A percentile compares a stretch with the other conserved stretches of the same genome.
phyloP scores from a whole-genome alignment of 176 grass and related monocot genomes.

The Calamus simplicifolius region DNA sequence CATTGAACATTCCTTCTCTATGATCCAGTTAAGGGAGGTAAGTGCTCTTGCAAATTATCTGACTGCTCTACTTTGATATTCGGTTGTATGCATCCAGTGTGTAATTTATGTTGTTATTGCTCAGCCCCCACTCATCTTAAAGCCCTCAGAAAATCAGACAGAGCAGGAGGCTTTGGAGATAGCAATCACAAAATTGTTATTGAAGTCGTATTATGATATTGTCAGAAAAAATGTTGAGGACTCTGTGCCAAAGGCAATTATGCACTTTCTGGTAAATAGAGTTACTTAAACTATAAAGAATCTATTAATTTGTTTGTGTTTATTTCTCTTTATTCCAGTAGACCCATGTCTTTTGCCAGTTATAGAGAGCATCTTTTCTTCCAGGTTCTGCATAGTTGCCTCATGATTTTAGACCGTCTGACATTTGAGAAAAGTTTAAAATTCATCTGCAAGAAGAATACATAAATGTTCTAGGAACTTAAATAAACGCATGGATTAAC shows the following conservation, averaged over 20 bases:
- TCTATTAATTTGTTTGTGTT: neutral
- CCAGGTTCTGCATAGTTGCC: too few relatives aligned
- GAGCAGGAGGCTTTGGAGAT: slow-evolving; percentile 97
- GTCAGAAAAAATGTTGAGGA: slow-evolving; percentile 97
- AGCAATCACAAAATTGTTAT: slow-evolving; percentile 87
- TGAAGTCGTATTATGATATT: slow-evolving; percentile 99
- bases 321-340: neutral
- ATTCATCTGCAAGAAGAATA: too few relatives aligned
- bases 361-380: too few relatives aligned
- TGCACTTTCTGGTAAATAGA: slow-evolving; percentile 85
- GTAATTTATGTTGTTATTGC: slow-evolving; percentile 25
- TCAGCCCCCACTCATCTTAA: slow-evolving; percentile 80
- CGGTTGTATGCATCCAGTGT: slow-evolving; percentile 14
- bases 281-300: neutral
- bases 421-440: too few relatives aligned
- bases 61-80: slow-evolving; percentile 6
- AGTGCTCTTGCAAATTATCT: slow-evolving; percentile 6
- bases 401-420: too few relatives aligned
- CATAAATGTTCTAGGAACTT: too few relatives aligned
- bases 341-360: neutral
- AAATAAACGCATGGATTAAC: too few relatives aligned
- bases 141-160: slow-evolving; percentile 83
- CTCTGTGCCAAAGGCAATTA: slow-evolving; percentile 89
- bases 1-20: slow-evolving; percentile 56
- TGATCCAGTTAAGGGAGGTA: slow-evolving; percentile 87